Evolutionary conservation across 208 protist species (phyloP), one percentile per base, ranked within the genome.

Genomic region (Trypanosomatidae sp.): DNA sequence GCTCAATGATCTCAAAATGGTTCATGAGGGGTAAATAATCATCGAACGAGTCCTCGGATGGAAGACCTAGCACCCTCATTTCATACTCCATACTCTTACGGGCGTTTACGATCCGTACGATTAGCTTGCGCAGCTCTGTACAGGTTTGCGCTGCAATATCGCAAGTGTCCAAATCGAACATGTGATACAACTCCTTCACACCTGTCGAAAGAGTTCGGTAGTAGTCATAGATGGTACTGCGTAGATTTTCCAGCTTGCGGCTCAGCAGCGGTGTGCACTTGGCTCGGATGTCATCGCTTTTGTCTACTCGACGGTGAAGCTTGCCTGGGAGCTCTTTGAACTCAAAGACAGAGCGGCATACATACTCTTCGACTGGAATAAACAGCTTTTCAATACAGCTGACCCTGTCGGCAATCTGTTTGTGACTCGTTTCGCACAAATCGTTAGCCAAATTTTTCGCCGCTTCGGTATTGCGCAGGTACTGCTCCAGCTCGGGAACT

Each of bases 111-210:
- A 94, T 81, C 22, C 85, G 58, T 39, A 86, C 76, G 8, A 93
- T 86, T 49, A 97, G 74, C 69, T 88, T 83, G 36, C 88, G 81
- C 49, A 95, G 81, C 66, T 94, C 90, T 8, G 79, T 46, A 69
- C 93, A 97, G 6, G 91, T 97, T 79, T 95, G 90, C 9, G 88
- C 89, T 30, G 90, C 91, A 69, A 97, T 92, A 69, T 97, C 89
- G 76, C 86, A 90, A 56, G 92, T 92, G 19, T 97, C 90, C 36
- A 95, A 50, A 67, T 85, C 93, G 68, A 95, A 93, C 75, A 97
- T 87, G 50, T 92, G 80, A 71, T 93, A 88, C 69, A 97, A 77
- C 70, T 94, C 90, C 17, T 80, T 88, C 10, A 97, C 79, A 47
- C 93, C 89, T 28, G 84, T 92, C n/a, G 80, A 74, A 28, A 97